phyloP scores from a whole-genome alignment of 2,329 filamentous ascomycete genomes.

The Cladosporium sp. region DNA sequence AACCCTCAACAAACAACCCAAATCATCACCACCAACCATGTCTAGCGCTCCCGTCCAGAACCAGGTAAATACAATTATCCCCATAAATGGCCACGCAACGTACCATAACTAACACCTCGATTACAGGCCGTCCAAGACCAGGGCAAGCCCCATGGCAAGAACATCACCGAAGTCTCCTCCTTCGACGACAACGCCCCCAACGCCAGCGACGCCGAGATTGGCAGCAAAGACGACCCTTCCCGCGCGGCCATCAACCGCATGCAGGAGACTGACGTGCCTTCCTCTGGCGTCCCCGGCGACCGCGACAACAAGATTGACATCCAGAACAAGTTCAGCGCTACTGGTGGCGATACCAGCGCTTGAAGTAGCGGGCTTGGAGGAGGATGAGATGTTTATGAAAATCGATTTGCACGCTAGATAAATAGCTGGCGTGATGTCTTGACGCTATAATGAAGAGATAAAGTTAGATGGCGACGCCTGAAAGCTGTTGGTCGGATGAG shows the following conservation, averaged over 20 bases:
- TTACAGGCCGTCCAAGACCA: slow-evolving; percentile 29
- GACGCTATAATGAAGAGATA: slow-evolving; percentile 5
- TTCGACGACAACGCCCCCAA: slow-evolving; percentile 48
- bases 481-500: not conserved
- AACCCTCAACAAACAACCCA: not conserved
- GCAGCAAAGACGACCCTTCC: slow-evolving; percentile 58
- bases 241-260: slow-evolving; percentile 49
- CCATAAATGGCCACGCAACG: not conserved
- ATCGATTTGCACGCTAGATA: not conserved
- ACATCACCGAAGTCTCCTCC: slow-evolving; percentile 52
- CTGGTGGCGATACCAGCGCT: slow-evolving; percentile 16
- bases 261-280: slow-evolving; percentile 20
- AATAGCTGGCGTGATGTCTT: not conserved
- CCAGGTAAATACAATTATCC: not conserved
- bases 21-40: not conserved
- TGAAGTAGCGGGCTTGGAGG: not conserved
- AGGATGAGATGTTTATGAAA: not conserved
- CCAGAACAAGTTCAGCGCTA: slow-evolving; percentile 17
- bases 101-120: not conserved
- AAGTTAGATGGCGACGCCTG: too few relatives aligned
- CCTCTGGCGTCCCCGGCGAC: slow-evolving; percentile 14
- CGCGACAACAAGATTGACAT: slow-evolving; percentile 17
- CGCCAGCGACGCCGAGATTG: slow-evolving; percentile 55
- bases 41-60: slow-evolving; percentile 9
- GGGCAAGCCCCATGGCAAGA: slow-evolving; percentile 54